phyloP scores from a whole-genome alignment of 495 filamentous ascomycete genomes.

The Penicillium salamii region DNA sequence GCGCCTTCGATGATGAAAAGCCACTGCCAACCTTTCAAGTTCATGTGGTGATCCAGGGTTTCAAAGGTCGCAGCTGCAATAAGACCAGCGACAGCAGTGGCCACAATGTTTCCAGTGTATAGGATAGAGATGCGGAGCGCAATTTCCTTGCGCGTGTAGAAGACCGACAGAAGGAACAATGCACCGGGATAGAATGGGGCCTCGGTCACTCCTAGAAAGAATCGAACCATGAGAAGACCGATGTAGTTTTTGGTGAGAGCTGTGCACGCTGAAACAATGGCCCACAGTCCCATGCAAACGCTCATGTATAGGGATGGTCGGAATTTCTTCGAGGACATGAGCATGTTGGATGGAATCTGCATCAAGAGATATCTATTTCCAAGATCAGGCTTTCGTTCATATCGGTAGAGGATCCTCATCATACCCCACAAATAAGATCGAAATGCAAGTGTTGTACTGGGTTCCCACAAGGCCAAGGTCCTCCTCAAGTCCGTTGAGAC shows the following conservation, averaged over 20 bases:
- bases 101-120: slow-evolving; percentile 38
- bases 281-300: slow-evolving; percentile 44
- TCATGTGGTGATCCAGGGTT: slow-evolving; percentile 7
- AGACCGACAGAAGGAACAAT: slow-evolving; percentile 38
- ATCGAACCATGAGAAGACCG: slow-evolving; percentile 28
- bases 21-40: slow-evolving; percentile 14
- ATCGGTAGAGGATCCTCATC: slow-evolving; percentile 4
- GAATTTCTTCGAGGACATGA: slow-evolving; percentile 36
- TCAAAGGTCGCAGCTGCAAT: slow-evolving; percentile 29
- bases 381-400: too few relatives aligned
- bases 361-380: slow-evolving; percentile 48
- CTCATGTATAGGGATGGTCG: slow-evolving; percentile 18
- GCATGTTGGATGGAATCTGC: slow-evolving; percentile 57
- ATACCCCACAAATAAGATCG: slow-evolving; percentile 53
- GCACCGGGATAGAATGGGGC: slow-evolving; percentile 46
- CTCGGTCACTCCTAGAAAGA: slow-evolving; percentile 41
- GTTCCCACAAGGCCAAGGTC: slow-evolving; percentile 36
- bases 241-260: slow-evolving; percentile 36
- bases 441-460: slow-evolving; percentile 49
- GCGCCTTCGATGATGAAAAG: slow-evolving; percentile 57
- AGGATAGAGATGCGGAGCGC: slow-evolving; percentile 38
- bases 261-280: slow-evolving; percentile 38
- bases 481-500: slow-evolving; percentile 33
- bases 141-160: slow-evolving; percentile 45
- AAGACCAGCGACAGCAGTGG: slow-evolving; percentile 43